phyloP scores from a whole-genome alignment of 176 grass and related monocot genomes.

The Calamus simplicifolius region DNA sequence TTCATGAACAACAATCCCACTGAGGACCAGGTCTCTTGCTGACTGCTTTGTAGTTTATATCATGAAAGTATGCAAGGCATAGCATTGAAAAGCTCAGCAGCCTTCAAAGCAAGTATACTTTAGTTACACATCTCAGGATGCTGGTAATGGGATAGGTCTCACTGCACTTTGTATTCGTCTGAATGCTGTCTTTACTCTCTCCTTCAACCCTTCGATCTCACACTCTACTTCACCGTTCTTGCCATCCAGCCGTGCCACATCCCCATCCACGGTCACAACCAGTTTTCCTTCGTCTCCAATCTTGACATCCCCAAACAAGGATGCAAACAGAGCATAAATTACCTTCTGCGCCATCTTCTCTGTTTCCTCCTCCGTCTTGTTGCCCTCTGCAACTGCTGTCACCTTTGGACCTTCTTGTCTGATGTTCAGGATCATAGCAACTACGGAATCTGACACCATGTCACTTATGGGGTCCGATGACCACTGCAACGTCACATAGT shows the following conservation, averaged over 20 bases:
- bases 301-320: slow-evolving; percentile 79
- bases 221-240: slow-evolving; percentile 78
- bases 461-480: slow-evolving; percentile 80
- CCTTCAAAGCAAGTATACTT: no score
- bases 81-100: no score
- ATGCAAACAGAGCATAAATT: slow-evolving; percentile 56
- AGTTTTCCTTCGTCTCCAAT: slow-evolving; percentile 65
- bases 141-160: slow-evolving; percentile 54
- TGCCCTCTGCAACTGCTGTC: slow-evolving; percentile 38
- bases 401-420: slow-evolving; percentile 66
- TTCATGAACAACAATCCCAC: no score
- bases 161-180: slow-evolving; percentile 60
- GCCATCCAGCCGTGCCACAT: slow-evolving; percentile 51
- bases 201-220: slow-evolving; percentile 39
- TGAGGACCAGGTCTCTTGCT: no score
- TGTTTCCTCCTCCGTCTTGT: slow-evolving; percentile 50
- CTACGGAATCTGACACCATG: slow-evolving; percentile 93
- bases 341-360: slow-evolving; percentile 72
- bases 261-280: slow-evolving; percentile 56
- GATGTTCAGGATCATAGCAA: slow-evolving; percentile 83
- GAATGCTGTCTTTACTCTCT: slow-evolving; percentile 66
- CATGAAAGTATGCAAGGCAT: no score
- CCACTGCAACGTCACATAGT: slow-evolving; percentile 77
- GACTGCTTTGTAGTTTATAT: no score
- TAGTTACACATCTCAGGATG: slow-evolving; percentile 27